Evolutionary conservation across 139 green algal genomes (phyloP), one percentile per base, ranked within the genome.

Genomic region (Haematococcus sp.): DNA sequence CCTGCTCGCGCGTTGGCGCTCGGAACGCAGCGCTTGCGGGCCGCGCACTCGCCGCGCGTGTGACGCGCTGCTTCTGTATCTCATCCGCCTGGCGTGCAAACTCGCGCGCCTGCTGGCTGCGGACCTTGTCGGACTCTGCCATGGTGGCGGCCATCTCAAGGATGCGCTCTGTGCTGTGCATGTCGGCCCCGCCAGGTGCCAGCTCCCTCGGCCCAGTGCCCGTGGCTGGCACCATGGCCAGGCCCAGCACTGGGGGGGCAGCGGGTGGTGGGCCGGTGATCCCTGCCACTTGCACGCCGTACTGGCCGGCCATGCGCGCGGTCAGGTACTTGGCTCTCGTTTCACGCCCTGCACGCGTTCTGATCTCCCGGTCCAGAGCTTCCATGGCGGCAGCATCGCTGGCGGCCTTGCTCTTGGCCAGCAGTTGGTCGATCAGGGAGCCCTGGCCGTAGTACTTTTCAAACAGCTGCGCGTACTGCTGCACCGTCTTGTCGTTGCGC

Each of bases 371-470:
- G 40, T 49, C 40, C 11, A 49, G 58, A 22, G n/a, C 30, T 16
- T 33, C 58, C 30, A 65, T 65, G n/a, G 28, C 25, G 17, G 58
- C 23, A 16, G 28, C 58, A 35, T 40, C 30, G n/a, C 58, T 65
- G n/a, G 25, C 25, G 3, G 28, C 58, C n/a, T 34, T 33, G 58
- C 58, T 65, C 58, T 34, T 65, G 25, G 25, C 58, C 25, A 65
- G 9, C 58, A 65, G 33, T 3, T 30, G 58, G n/a, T 65, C 58
- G 34, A 65, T 65, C 23, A 28, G 58, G 2, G 58, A 65, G 58
- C 58, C 58, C 30, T 65, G 58, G 30, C 30, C 58, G 30, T 65
- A 65, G 58, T 65, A 65, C 58, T 65, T 65, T 28, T 65, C 58
- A 65, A 65, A 65, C 23, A 65, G n/a, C n/a, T 30, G 58, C 9